Evolutionary conservation across 192 early-diverging fungal species (phyloP).

Genomic region (Backusella circina): DNA sequence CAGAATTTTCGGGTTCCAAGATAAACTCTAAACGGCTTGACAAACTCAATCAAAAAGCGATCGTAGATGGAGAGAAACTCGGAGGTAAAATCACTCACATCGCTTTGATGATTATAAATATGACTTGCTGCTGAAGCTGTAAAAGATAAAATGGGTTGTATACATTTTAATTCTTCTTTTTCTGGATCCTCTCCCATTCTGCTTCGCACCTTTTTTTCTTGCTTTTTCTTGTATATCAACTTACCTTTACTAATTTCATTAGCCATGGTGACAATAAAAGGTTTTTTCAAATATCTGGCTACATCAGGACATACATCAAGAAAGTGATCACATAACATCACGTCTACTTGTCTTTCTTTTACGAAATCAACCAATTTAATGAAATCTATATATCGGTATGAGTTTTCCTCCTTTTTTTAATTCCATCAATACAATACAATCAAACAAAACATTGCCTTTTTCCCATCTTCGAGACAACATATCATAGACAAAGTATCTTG

Average conservation of each 20-base stretch:
- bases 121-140: not conserved
- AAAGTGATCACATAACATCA: slow-evolving; percentile 22
- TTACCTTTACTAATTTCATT: slow-evolving; percentile 1
- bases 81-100: not conserved
- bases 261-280: slow-evolving; percentile 22
- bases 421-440: no score
- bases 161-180: not conserved
- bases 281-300: slow-evolving; percentile 2
- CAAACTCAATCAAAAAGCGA: not conserved
- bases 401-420: not conserved
- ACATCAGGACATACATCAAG: slow-evolving; percentile 10
- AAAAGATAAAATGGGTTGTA: not conserved
- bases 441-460: not conserved
- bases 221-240: not conserved
- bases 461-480: not conserved
- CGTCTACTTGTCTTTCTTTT: not conserved
- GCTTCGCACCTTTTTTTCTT: not conserved
- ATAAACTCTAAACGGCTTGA: not conserved
- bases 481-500: not conserved
- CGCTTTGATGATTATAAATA: not conserved
- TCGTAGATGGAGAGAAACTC: not conserved
- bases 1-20: no score
- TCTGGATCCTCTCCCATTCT: not conserved
- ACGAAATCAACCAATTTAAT: not conserved
- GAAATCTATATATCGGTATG: not conserved